Conservation (phyloP, 1,139 yeast species). For the Nadsonia starkeyi-henricii region DNA sequence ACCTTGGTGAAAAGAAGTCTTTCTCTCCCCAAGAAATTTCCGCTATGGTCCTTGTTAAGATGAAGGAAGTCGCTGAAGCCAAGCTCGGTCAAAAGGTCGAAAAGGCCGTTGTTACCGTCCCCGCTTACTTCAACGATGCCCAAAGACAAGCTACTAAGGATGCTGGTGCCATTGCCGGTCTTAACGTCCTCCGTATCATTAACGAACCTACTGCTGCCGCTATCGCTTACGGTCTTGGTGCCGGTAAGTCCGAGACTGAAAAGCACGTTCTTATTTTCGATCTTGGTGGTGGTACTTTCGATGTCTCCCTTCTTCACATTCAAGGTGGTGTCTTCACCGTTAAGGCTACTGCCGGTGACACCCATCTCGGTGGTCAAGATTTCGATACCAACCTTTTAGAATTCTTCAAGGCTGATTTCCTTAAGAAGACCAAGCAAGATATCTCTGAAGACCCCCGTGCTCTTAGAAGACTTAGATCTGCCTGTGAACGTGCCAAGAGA, state of each 20-base stretch:
- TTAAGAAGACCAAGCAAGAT: slow-evolving; percentile 73
- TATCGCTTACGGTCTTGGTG: slow-evolving; percentile 94
- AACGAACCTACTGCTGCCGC: slow-evolving; percentile 99
- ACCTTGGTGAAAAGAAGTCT: slow-evolving; percentile 83
- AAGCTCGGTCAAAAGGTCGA: slow-evolving; percentile 86
- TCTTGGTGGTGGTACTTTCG: slow-evolving; percentile 98
- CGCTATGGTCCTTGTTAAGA: slow-evolving; percentile 90
- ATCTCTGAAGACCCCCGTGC: slow-evolving; percentile 67
- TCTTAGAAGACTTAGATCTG: slow-evolving; percentile 77
- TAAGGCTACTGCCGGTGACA: slow-evolving; percentile 96
- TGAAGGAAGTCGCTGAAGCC: slow-evolving; percentile 97
- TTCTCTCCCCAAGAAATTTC: slow-evolving; percentile 97
- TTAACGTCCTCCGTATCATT: slow-evolving; percentile 89
- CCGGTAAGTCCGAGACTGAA: slow-evolving; percentile 63
- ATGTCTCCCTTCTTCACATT: slow-evolving; percentile 82
- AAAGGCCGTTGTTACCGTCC: slow-evolving; percentile 91
- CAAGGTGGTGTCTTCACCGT: slow-evolving; percentile 96
- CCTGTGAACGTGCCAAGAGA: slow-evolving; percentile 89
- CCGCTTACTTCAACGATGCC: slow-evolving; percentile 95
- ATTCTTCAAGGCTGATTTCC: slow-evolving; percentile 70
- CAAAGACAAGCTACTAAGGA: slow-evolving; percentile 98
- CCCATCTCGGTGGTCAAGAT: slow-evolving; percentile 97
- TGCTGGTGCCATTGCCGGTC: slow-evolving; percentile 96
- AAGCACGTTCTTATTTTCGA: slow-evolving; percentile 86
- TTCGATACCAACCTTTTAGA: slow-evolving; percentile 71